Evolutionary conservation across 208 protist genomes (phyloP).

Genomic region (Acanthamoeba healyi): DNA sequence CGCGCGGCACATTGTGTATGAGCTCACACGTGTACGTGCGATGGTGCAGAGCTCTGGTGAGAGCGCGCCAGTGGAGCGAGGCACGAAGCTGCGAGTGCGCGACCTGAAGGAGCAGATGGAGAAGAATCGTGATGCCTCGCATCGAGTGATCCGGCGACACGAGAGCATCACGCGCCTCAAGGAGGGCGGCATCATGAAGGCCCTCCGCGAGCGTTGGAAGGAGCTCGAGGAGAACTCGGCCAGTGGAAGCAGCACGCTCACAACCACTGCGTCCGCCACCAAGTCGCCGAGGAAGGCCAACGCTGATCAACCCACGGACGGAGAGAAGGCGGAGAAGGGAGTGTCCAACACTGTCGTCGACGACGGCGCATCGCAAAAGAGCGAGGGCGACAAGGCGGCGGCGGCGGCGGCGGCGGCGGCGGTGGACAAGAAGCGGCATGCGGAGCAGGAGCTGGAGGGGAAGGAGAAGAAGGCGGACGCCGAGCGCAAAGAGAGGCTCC

Average conservation of each 20-base stretch:
- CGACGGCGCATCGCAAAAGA: neutral
- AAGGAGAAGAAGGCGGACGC: neutral
- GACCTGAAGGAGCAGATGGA: conserved; percentile 45
- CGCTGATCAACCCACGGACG: neutral
- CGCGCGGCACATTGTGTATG: too few relatives aligned
- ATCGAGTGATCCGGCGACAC: neutral
- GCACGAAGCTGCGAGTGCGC: conserved; percentile 18
- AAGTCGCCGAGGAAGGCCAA: neutral
- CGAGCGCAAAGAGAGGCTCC: too few relatives aligned
- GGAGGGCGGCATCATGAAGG: conserved; percentile 47
- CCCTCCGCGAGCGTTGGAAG: conserved; percentile 43
- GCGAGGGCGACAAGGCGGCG: neutral
- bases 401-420: too few relatives aligned
- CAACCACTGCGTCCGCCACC: neutral
- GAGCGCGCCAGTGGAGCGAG: neutral
- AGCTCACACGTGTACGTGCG: too few relatives aligned
- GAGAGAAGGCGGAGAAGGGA: neutral
- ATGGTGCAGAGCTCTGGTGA: neutral
- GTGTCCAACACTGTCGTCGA: neutral
- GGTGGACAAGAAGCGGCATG: neutral
- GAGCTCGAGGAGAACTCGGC: conserved; percentile 21
- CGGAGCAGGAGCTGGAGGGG: neutral
- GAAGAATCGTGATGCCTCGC: neutral
- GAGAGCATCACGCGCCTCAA: conserved; percentile 20
- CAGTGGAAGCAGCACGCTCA: neutral